Base-by-base conservation (phyloP, 2,329 filamentous ascomycete genomes). In the Cercospora nicotianae region DNA sequence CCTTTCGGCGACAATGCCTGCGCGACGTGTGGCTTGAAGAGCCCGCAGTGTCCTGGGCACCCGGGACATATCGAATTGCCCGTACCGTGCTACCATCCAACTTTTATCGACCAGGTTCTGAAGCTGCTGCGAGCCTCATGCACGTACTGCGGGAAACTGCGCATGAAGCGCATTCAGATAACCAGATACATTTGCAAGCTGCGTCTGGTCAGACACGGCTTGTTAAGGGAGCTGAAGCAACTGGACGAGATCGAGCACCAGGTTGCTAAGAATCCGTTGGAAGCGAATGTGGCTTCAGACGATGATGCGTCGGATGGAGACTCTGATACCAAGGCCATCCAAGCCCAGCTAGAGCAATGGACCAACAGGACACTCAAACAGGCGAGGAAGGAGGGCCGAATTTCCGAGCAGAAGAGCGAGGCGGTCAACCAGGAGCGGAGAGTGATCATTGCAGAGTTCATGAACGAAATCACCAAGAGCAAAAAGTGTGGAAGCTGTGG, bases 51-150 rank as follows among this genome's bases (percentile, higher is more conserved):
- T 79, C 93, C 94, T 6, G 96, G 96, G 66, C 96, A 99, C 82
- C 87, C 91, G 68, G 96, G 95, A 63, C 95, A 99, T 78, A 96
- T 99, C 79, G 93, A 97, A 75, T 89, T 99, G 12, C 94, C 95
- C 13, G 90, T 94, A 12, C 92, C 92, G 58, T 92, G 97, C 63
- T 99, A 98, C 79, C 94, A 99, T 80, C 92, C 94, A n/a, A 91
- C 93, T 1, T 98, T 97, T 77, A 91, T 99, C 84, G 94, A 97
- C 77, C 94, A 97, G 79, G 87, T 94, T 63, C 87, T 96, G 71
- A 90, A 92, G 55, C 84, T 99, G 57, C 85, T 99, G 20, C 89
- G 93, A 74, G 91, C 92, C 64, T 91, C 94, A 80, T 99, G 95
- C 79, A 87, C 90, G 68, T 97, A 97, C 82, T 99, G 96, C 81